Evolutionary conservation across 2,329 filamentous ascomycete species (phyloP).

Genomic region (Chaetomiaceae sp.): DNA sequence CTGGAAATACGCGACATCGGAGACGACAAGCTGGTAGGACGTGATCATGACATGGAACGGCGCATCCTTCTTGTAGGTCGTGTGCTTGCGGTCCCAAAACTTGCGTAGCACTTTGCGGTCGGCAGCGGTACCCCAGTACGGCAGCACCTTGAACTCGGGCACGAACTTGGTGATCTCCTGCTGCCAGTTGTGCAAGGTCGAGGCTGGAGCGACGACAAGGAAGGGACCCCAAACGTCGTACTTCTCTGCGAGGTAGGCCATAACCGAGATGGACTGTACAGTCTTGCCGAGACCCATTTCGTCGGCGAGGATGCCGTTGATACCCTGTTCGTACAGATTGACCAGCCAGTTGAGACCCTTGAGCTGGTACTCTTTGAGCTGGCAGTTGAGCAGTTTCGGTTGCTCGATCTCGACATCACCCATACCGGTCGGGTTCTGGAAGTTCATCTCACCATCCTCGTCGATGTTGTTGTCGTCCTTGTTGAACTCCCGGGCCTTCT

Average conservation of each 20-base stretch:
- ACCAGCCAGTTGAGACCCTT: slow-evolving; percentile 99
- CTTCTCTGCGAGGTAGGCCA: slow-evolving; percentile 95
- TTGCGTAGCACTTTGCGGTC: slow-evolving; percentile 95
- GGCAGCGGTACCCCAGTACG: slow-evolving; percentile 93
- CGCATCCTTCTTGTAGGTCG: slow-evolving; percentile 88
- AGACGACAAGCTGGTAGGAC: slow-evolving; percentile 94
- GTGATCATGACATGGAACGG: slow-evolving; percentile 95
- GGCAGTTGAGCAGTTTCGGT: slow-evolving; percentile 85
- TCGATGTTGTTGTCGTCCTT: slow-evolving; percentile 61
- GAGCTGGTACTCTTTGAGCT: slow-evolving; percentile 97
- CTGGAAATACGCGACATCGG: slow-evolving; percentile 95
- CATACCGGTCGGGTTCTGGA: slow-evolving; percentile 94
- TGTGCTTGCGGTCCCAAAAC: slow-evolving; percentile 98
- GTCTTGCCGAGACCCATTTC: slow-evolving; percentile 99
- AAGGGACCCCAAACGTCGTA: slow-evolving; percentile 99
- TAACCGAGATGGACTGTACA: slow-evolving; percentile 97
- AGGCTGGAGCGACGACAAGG: slow-evolving; percentile 91
- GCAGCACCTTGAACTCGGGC: slow-evolving; percentile 87
- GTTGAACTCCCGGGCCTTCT: slow-evolving; percentile 91
- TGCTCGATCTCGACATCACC: slow-evolving; percentile 93
- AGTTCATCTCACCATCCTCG: slow-evolving; percentile 97
- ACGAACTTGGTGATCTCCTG: slow-evolving; percentile 96
- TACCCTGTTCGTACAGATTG: slow-evolving; percentile 97
- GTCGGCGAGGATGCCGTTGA: slow-evolving; percentile 97
- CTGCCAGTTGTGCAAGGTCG: slow-evolving; percentile 98